These are phyloP conservation scores for Takakia lepidozioides DNA, from an alignment of 225 moss, liverwort and hornwort species.

Conservation along the genomic window DNA sequence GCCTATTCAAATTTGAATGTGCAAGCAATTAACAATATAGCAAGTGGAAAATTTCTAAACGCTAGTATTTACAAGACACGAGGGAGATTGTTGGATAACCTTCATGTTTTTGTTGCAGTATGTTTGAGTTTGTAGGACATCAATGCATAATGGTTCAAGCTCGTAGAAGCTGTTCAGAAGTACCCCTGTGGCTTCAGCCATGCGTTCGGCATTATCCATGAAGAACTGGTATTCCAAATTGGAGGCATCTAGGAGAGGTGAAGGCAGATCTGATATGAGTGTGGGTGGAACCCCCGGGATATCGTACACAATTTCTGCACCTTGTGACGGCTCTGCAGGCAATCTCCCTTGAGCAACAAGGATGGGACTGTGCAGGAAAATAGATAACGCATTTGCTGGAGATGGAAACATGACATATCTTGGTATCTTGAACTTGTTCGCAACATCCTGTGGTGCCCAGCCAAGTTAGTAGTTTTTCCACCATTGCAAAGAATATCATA, in stretches of 20 bases:
- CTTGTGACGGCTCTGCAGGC: constrained; percentile 12
- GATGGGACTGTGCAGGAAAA: constrained; percentile 17
- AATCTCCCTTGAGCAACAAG: constrained; percentile 15
- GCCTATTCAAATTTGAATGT: not conserved
- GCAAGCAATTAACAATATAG: not conserved
- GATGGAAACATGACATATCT: no score
- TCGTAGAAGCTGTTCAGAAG: constrained; percentile 23
- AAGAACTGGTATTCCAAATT: constrained; percentile 5
- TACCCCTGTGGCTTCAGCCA: constrained; percentile 14
- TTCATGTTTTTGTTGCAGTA: constrained; percentile 8
- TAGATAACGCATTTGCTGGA: constrained; percentile 9
- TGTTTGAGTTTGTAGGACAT: constrained; percentile 11
- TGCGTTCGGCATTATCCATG: constrained; percentile 12
- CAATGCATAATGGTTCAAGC: constrained; percentile 25
- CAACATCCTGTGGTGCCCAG: constrained; percentile 25
- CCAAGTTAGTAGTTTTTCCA: no score
- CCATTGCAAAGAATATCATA: not conserved
- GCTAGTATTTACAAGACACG: no score
- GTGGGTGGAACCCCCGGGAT: constrained; percentile 17
- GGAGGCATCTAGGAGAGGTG: constrained; percentile 1
- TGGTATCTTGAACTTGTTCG: constrained; percentile 20
- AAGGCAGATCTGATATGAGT: constrained; percentile 12
- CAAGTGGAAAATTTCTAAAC: no score
- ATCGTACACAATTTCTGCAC: constrained; percentile 11
- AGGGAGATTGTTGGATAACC: no score